Base-by-base conservation (phyloP, 148 eudicot species). In the Gaultheria prostrata region DNA sequence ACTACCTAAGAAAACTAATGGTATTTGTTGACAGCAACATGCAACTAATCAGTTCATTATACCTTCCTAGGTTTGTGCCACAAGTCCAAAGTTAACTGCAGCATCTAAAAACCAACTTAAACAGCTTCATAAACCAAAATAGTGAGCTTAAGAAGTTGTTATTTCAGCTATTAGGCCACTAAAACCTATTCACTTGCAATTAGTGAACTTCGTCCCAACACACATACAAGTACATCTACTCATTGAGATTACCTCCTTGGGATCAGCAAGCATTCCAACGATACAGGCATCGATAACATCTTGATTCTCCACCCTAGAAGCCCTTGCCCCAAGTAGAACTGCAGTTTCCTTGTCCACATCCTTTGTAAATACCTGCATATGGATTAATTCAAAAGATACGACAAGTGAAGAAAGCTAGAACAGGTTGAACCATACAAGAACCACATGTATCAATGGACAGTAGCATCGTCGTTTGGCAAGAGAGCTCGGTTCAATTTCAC, bases 251-350 rank as follows among this genome's bases (percentile, higher is more conserved):
- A 92, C 98, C 92, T 95, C 98, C 78, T 86, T 92, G 33, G 98
- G 95, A 85, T 95, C 98, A 50, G 93, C 93, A 76, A 95, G 90
- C 97, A 91, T 95, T 48, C 92, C 91, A 32, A 95, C 98, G 84
- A 95, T 95, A 82, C 98, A 94, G 65, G 95, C 89, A 88, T 95
- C 98, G 43, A 95, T 95, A 51, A 98, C 95, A 83, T 95, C 98
- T 77, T 95, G 98, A 83, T 93, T 95, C 83, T 95, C 98, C 65
- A 91, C 90, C 86, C 98, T 93, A 33, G 98, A 95, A 85, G 98
- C 98, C 85, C 98, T 89, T 56, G 98, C 98, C 15, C 91, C 98
- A 1, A 87, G 82, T 53, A 95, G 85, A 81, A 92, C 84, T 7
- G 89, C 91, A 10, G 48, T 50, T 9, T 95, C 92, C 86, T 87